phyloP scores from a whole-genome alignment of 1,139 yeast genomes.

The Diutina sp. region DNA sequence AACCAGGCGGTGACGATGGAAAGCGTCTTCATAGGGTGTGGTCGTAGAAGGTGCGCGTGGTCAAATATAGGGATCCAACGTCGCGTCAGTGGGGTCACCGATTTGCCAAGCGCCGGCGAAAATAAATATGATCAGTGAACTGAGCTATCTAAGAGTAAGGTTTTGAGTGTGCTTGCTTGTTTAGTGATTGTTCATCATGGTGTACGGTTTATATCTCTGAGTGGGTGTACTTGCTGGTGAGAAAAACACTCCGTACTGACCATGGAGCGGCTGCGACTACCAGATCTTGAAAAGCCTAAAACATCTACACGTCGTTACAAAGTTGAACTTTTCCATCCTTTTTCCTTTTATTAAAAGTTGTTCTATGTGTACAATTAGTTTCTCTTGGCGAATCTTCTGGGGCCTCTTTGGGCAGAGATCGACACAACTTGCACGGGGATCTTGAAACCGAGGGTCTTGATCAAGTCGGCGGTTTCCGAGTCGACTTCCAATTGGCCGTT shows the following conservation, averaged over 20 bases:
- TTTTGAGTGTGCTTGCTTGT: no score
- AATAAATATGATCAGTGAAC: no score
- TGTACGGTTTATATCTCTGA: no score
- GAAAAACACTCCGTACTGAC: no score
- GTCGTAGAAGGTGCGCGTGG: not conserved
- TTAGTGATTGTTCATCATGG: no score
- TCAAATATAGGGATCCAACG: not conserved
- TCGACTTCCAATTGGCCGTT: conserved; percentile 97
- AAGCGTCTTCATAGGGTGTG: not conserved
- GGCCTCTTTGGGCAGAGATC: conserved; percentile 86
- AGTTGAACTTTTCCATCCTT: not conserved
- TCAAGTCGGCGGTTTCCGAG: conserved; percentile 94
- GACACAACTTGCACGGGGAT: conserved; percentile 85
- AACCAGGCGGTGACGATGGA: not conserved
- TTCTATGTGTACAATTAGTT: conserved; percentile 31
- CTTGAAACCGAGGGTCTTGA: conserved; percentile 93
- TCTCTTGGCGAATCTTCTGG: conserved; percentile 95
- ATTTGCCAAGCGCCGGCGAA: no score
- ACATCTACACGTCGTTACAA: no score
- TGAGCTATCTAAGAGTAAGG: no score
- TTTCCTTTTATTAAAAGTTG: conserved; percentile 2
- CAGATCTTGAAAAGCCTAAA: no score
- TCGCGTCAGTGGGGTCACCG: not conserved
- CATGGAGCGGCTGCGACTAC: no score
- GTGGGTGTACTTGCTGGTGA: no score